phyloP scores from a whole-genome alignment of 441 rosid species.

The Jatropha multifida region DNA sequence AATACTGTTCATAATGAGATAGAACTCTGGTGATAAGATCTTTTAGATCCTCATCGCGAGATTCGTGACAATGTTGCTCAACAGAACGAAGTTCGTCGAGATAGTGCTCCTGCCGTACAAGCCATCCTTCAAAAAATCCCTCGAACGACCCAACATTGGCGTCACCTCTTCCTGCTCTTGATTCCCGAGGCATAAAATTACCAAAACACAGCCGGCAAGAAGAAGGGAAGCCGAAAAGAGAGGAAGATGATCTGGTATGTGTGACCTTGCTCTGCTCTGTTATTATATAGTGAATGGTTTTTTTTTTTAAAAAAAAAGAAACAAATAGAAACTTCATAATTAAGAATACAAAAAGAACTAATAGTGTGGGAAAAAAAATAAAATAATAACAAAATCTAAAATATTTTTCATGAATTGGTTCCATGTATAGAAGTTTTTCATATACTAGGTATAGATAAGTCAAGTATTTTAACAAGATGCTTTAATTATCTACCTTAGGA shows the following conservation, averaged over 20 bases:
- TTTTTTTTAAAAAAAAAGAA: too few relatives aligned
- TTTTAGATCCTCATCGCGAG: constrained; percentile 26
- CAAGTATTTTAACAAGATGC: too few relatives aligned
- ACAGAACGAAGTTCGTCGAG: constrained; percentile 40
- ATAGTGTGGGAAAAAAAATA: too few relatives aligned
- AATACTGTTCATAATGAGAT: constrained; percentile 47
- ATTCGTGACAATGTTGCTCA: constrained; percentile 17
- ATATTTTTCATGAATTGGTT: too few relatives aligned
- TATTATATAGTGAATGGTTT: not conserved
- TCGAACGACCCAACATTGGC: constrained; percentile 20
- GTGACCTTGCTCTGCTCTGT: not conserved
- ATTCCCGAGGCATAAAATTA: constrained; percentile 5
- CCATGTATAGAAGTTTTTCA: too few relatives aligned
- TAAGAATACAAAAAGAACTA: too few relatives aligned
- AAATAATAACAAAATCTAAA: too few relatives aligned
- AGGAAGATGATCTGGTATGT: not conserved
- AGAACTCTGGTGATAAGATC: constrained; percentile 40
- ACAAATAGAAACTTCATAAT: too few relatives aligned
- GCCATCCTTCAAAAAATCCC: constrained; percentile 43
- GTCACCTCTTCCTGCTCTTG: not conserved
- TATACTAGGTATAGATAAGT: too few relatives aligned
- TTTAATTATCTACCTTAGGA: not conserved
- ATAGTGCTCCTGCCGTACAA: constrained; percentile 39
- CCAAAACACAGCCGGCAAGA: not conserved
- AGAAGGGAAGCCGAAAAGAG: not conserved